Evolutionary conservation across 371 early-diverging fungal genomes (phyloP).

Genomic region (Mucor irregularis): DNA sequence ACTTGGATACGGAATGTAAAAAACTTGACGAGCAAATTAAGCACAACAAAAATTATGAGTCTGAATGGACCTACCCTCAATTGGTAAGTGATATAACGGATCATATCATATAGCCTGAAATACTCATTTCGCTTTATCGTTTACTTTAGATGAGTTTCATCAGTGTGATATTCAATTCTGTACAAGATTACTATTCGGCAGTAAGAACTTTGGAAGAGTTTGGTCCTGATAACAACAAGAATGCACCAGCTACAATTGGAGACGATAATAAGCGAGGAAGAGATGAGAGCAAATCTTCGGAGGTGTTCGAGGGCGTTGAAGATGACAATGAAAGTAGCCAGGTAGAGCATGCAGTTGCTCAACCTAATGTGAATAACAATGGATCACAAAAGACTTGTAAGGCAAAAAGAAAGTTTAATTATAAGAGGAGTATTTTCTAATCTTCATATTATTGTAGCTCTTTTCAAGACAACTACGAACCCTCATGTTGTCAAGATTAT

Average conservation of each 20-base stretch:
- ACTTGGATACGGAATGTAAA: slow-evolving; percentile 9
- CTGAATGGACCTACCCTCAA: slow-evolving; percentile 28
- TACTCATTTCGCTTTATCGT: background rate
- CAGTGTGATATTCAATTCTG: background rate
- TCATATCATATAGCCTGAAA: background rate
- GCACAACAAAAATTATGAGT: slow-evolving; percentile 14
- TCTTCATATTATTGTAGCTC: background rate
- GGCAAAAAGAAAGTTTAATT: no score
- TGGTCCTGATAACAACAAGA: slow-evolving; percentile 35
- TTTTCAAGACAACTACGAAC: slow-evolving; percentile 31
- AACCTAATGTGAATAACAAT: slow-evolving; percentile 1
- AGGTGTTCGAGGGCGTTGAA: background rate
- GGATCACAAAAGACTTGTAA: slow-evolving; percentile 13
- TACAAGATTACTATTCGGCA: slow-evolving; percentile 28
- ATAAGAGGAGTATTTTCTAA: no score
- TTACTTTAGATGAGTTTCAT: slow-evolving; percentile 14
- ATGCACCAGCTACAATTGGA: background rate
- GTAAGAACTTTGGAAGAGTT: slow-evolving; percentile 40
- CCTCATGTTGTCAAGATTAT: slow-evolving; percentile 64
- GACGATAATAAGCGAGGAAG: background rate
- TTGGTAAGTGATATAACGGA: slow-evolving; percentile 13
- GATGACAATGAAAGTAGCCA: background rate
- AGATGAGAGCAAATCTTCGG: background rate
- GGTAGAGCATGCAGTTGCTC: background rate
- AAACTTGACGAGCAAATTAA: slow-evolving; percentile 18